Percentiles rank a stretch among this genome's conserved stretches.
Evolutionary conservation across 2,329 filamentous ascomycete species (phyloP).

Genomic region (Leptosphaerulina australis): DNA sequence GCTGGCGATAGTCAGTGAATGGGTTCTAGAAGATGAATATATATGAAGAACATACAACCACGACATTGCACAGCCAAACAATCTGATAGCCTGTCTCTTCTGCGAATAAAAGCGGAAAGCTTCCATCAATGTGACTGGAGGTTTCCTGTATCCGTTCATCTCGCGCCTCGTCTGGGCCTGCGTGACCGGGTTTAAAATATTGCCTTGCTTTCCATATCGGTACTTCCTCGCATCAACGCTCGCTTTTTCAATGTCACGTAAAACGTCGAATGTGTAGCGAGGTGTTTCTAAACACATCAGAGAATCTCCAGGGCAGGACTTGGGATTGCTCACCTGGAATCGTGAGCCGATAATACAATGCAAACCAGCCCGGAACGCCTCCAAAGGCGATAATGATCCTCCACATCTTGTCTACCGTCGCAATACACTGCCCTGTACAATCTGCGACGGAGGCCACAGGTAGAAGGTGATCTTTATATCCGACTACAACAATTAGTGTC

Average conservation of each 20-base stretch:
- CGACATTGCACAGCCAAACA: constrained; percentile 77
- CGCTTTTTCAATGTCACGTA: constrained; percentile 68
- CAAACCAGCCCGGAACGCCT: constrained; percentile 78
- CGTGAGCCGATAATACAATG: constrained; percentile 84
- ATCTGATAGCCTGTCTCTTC: constrained; percentile 71
- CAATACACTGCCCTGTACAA: constrained; percentile 68
- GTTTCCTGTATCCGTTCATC: constrained; percentile 44
- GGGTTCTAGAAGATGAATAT: not conserved
- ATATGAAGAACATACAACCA: constrained; percentile 64
- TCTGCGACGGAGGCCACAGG: constrained; percentile 57
- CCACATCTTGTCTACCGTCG: constrained; percentile 88
- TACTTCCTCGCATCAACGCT: constrained; percentile 75
- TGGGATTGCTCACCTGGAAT: constrained; percentile 61
- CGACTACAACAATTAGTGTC: constrained; percentile 73
- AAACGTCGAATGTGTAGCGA: constrained; percentile 84
- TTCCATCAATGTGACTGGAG: constrained; percentile 55
- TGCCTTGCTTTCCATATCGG: constrained; percentile 64
- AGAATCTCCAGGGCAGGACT: not conserved
- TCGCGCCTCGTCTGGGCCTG: constrained; percentile 62
- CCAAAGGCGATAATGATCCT: constrained; percentile 80
- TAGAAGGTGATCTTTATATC: constrained; percentile 69
- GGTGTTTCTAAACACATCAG: constrained; percentile 67
- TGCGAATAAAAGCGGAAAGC: constrained; percentile 72
- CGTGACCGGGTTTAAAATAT: constrained; percentile 68
- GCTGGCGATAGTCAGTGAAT: constrained; percentile 23